Evolutionary conservation across 1,284 basidiomycete genomes (phyloP).

Genomic region (Xanthoconium separans): DNA sequence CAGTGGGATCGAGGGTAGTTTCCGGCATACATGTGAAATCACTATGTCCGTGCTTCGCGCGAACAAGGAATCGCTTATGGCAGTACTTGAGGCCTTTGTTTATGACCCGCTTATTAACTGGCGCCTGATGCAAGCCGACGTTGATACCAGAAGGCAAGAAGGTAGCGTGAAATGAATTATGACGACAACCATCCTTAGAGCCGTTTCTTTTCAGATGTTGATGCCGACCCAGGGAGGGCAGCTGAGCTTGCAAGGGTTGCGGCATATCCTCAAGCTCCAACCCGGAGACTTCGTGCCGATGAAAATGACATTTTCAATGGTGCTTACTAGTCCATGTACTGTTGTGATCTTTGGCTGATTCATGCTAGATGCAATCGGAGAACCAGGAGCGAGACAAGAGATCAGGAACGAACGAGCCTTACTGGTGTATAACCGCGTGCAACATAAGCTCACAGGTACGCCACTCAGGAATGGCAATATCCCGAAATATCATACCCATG

Average conservation of each 20-base stretch:
- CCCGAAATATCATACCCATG: not conserved
- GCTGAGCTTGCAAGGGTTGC: conserved; percentile 66
- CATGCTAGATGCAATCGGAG: conserved; percentile 51
- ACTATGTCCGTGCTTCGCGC: conserved; percentile 96
- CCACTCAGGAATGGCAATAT: conserved; percentile 1
- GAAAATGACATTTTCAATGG: conserved; percentile 84
- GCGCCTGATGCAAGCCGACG: conserved; percentile 78
- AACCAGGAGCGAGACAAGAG: conserved; percentile 64
- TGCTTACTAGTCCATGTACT: conserved; percentile 22
- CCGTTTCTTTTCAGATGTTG: conserved; percentile 31
- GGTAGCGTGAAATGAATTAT: conserved; percentile 37
- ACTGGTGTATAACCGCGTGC: conserved; percentile 89
- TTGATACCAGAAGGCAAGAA: conserved; percentile 59
- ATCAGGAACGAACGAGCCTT: conserved; percentile 88
- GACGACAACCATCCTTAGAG: not conserved
- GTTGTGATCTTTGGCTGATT: conserved; percentile 1
- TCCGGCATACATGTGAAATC: conserved; percentile 94
- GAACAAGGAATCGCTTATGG: conserved; percentile 98
- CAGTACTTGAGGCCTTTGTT: conserved; percentile 93
- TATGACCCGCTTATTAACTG: conserved; percentile 90
- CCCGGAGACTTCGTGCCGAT: conserved; percentile 73
- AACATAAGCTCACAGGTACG: conserved; percentile 88
- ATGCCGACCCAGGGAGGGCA: conserved; percentile 50
- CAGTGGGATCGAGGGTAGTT: conserved; percentile 97
- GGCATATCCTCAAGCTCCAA: conserved; percentile 73